A percentile compares a stretch with the other conserved stretches of the same genome.
phyloP scores from a whole-genome alignment of 352 stramenopile species.

The Phytophthora pistaciae region DNA sequence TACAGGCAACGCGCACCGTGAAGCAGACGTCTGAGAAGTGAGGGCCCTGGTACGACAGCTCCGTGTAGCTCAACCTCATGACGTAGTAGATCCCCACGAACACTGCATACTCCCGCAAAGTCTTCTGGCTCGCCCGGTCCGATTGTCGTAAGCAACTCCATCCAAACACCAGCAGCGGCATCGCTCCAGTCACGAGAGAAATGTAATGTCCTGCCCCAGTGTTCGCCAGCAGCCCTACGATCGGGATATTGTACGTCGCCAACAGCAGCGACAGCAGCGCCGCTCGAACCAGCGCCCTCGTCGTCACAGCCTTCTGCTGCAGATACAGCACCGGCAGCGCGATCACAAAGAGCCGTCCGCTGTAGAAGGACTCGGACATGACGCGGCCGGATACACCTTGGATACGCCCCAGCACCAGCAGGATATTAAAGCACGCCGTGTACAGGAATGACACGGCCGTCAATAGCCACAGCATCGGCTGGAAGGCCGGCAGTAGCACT shows the following conservation, averaged over 20 bases:
- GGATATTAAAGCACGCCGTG: constrained; percentile 40
- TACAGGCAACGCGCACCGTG: constrained; percentile 40
- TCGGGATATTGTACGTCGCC: constrained; percentile 64
- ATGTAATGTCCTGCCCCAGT: constrained; percentile 42
- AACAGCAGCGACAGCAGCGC: constrained; percentile 54
- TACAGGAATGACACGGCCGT: constrained; percentile 37
- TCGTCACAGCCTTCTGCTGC: constrained; percentile 65
- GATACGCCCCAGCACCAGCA: constrained; percentile 19
- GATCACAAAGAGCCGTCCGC: constrained; percentile 68
- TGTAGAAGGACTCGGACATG: constrained; percentile 56
- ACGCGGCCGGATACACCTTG: constrained; percentile 24
- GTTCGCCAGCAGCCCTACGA: constrained; percentile 46
- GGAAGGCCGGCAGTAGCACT: constrained; percentile 77
- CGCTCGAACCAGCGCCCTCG: constrained; percentile 51
- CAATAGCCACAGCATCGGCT: constrained; percentile 72
- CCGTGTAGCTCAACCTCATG: constrained; percentile 47
- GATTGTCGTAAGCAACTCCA: constrained; percentile 56
- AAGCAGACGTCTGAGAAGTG: constrained; percentile 40
- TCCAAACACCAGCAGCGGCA: constrained; percentile 51
- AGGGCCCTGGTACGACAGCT: constrained; percentile 42
- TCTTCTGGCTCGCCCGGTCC: constrained; percentile 50
- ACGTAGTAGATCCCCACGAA: constrained; percentile 58
- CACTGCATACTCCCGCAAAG: constrained; percentile 67
- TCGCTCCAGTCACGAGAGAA: constrained; percentile 40
- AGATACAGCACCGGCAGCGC: constrained; percentile 76